These are phyloP conservation scores for Hypericum androsaemum DNA, from an alignment of 345 rosid genomes.

Conservation along the genomic window DNA sequence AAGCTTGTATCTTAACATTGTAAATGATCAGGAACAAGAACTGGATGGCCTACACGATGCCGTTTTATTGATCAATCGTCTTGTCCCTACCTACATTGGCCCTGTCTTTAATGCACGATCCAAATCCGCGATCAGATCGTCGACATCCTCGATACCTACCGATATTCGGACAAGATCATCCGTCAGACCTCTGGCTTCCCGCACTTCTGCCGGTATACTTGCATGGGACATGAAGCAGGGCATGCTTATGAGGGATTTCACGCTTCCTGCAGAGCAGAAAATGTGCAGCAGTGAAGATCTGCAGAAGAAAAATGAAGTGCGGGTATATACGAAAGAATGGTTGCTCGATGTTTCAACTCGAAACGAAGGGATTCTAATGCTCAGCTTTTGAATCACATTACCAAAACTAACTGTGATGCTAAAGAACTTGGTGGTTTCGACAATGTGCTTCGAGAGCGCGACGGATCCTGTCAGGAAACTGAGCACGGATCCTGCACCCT, in stretches of 20 bases:
- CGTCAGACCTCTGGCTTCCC: slow-evolving; percentile 83
- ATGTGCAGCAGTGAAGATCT: too few species aligned
- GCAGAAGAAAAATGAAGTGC: too few species aligned
- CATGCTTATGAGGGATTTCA: slow-evolving; percentile 93
- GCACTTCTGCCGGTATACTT: slow-evolving; percentile 68
- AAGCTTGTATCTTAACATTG: too few species aligned
- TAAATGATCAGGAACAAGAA: too few species aligned
- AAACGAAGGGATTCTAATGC: too few species aligned
- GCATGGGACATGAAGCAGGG: slow-evolving; percentile 99
- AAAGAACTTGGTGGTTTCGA: slow-evolving; percentile 79
- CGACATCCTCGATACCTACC: slow-evolving; percentile 86
- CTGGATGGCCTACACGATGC: too few species aligned
- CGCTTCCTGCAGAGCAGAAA: slow-evolving; percentile 47
- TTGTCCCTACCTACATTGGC: slow-evolving; percentile 20
- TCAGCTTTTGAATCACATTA: slow-evolving; percentile 30
- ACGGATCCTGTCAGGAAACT: slow-evolving; percentile 87
- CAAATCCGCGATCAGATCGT: slow-evolving; percentile 78
- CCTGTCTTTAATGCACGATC: slow-evolving; percentile 63
- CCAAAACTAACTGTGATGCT: slow-evolving; percentile 97
- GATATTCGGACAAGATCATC: slow-evolving; percentile 88
- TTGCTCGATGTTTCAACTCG: too few species aligned
- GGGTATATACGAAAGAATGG: too few species aligned
- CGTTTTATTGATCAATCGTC: too few species aligned
- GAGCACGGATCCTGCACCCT: slow-evolving; percentile 91
- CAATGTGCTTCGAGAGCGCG: slow-evolving; percentile 76